Base-by-base conservation (phyloP, 2,329 filamentous ascomycete species). In the Pseudogymnoascus sp. region DNA sequence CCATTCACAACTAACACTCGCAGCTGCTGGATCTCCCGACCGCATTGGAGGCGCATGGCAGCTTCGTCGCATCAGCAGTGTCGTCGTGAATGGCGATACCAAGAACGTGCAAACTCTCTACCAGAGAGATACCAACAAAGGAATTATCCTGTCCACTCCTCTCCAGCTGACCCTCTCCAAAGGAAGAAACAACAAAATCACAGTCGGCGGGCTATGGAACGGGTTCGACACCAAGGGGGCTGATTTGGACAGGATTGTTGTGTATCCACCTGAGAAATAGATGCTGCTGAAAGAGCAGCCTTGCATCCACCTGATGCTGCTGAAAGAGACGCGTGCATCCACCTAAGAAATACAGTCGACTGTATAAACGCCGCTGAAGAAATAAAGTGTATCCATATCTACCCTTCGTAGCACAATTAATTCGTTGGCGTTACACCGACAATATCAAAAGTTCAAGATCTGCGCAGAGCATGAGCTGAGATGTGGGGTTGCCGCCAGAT, bases 21-120 rank as follows among this genome's bases (percentile, higher is more conserved):
- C 30, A 70, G 70, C 83, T 1, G 79, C 77, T 43, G 83, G 83
- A 5, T 71, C 73, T 0, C 83, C 83, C 0, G 82, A 86, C 67
- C 78, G 83, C 6, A 84, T 86, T 60, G 80, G 80, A 4, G 82
- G 83, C 0, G 71, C 75, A 0, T 86, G 82, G 82, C 80, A 84
- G 63, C 72, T 86, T 5, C 78, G 83, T 4, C 78, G 83, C 8
- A 81, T 86, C 61, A 80, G 79, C 66, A 84, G 82, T 57, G 82
- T 86, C 1, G 73, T 84, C 0, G 80, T 86, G 2, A 86, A 84
- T 63, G 78, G 76, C 2, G 74, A 77, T 58, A 76, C 72, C 0
- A 74, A 79, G 53, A 74, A 76, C 25, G 73, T 82, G 2, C 73
- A 82, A 64, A 78, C 78, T 6, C 67, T 82, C 18, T 81, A 76